Base-by-base conservation (phyloP, 495 filamentous ascomycete genomes). In the Bryoglossum gracile region DNA sequence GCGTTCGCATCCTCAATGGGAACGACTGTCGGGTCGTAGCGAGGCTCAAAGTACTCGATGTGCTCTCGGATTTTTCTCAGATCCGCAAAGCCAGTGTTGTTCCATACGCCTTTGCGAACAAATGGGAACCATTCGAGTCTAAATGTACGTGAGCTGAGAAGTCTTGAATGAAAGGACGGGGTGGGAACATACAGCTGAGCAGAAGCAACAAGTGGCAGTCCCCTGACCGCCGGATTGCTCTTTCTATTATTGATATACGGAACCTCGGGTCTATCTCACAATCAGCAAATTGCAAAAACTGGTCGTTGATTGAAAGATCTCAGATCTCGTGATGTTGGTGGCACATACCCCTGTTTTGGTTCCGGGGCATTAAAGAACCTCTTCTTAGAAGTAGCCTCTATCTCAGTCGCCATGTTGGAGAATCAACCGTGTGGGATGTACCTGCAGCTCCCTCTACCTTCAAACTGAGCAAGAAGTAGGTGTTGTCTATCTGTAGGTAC, bases 31-130 rank as follows among this genome's bases (percentile, higher is more conserved):
- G 43, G 47, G 36, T 45, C 26, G 37, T 34, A 61, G 41, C 44
- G 50, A 28, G 57, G 91, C 86, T 58, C 78, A 89, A 47, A 83
- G 75, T 16, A 80, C 74, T 18, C 71, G 57, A 56, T 83, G 80
- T 25, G 69, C 51, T 5, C 78, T 66, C 17, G 94, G 70, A 22
- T 75, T 69, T 4, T 67, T 43, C 76, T 80, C 25, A 89, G 71
- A 24, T 66, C 57, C 28, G 64, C 72, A 53, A 96, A 88, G 16
- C 82, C 82, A 22, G 86, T 86, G 65, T 89, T 91, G 37, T 57
- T 65, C 85, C 84, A 95, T 53, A 89, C 72, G 43, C 80, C 63
- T 51, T 62, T 69, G 40, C 78, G 75, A 9, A 86, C 38, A 45
- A 77, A 70, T 3, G 62, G 60, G 8, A 84, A 48, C 36, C 25